These are phyloP conservation scores for Daldinia sp. DNA, from an alignment of 2,329 filamentous ascomycete species.

Conservation along the genomic window DNA sequence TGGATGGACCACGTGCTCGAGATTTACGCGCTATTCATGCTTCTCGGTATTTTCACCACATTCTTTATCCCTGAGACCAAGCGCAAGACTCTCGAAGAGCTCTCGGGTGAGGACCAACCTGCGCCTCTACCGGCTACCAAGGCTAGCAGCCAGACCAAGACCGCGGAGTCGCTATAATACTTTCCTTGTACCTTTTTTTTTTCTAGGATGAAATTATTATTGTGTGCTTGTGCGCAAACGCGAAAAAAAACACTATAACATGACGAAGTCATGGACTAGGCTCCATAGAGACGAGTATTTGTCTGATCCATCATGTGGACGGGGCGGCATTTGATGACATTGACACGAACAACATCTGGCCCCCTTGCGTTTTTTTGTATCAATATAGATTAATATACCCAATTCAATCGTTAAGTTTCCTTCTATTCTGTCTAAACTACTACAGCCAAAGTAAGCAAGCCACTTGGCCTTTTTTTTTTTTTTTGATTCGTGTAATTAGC, in stretches of 20 bases:
- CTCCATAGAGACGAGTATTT: not conserved
- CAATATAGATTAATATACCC: conserved; percentile 36
- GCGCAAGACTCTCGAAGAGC: conserved; percentile 74
- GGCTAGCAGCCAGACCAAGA: conserved; percentile 13
- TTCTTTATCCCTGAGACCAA: conserved; percentile 78
- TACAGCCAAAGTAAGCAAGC: too few relatives aligned
- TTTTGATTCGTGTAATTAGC: not conserved
- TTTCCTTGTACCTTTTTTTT: not conserved
- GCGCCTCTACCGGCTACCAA: conserved; percentile 5
- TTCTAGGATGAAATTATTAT: not conserved
- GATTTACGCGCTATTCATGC: conserved; percentile 80
- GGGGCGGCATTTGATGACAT: not conserved
- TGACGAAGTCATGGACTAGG: not conserved
- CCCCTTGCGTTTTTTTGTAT: conserved; percentile 25
- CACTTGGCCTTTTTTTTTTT: not conserved
- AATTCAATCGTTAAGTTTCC: conserved; percentile 21
- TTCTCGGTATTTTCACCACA: conserved; percentile 73
- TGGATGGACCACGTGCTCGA: conserved; percentile 82
- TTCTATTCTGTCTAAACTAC: not conserved
- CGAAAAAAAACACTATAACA: conserved; percentile 10
- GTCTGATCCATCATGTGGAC: not conserved
- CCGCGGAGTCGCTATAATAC: conserved; percentile 25
- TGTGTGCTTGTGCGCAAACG: conserved; percentile 9
- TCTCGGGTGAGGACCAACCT: conserved; percentile 52
- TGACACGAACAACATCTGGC: conserved; percentile 5